Evolutionary conservation across 306 rosid species (phyloP).

Genomic region (Rosa persica): DNA sequence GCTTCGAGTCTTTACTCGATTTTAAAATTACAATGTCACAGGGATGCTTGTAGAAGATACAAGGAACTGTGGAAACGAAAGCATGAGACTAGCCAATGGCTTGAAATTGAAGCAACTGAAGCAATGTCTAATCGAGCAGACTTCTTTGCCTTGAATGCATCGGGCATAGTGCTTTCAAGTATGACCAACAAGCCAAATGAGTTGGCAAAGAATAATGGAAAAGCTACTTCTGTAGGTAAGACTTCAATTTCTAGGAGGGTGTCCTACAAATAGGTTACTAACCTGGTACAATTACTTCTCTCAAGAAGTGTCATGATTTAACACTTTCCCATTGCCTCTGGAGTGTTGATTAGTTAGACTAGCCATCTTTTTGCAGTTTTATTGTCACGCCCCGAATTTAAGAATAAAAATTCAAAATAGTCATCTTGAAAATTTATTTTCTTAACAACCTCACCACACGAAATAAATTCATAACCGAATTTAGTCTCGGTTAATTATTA

Average conservation of each 20-base stretch:
- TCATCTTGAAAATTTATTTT: too few relatives aligned
- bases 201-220: constrained; percentile 53
- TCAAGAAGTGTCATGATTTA: background rate
- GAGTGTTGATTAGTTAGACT: constrained; percentile 9
- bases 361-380: background rate
- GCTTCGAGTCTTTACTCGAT: constrained; percentile 12
- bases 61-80: constrained; percentile 89
- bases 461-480: too few relatives aligned
- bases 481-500: too few relatives aligned
- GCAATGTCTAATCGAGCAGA: constrained; percentile 60
- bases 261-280: constrained; percentile 16
- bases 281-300: background rate
- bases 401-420: too few relatives aligned
- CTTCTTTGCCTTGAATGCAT: constrained; percentile 56
- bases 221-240: constrained; percentile 52
- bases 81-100: constrained; percentile 98
- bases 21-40: constrained; percentile 34
- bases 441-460: too few relatives aligned
- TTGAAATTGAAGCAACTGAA: constrained; percentile 88
- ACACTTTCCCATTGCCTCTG: background rate
- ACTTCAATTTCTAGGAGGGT: background rate
- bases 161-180: constrained; percentile 67
- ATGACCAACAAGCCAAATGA: constrained; percentile 49
- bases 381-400: too few relatives aligned
- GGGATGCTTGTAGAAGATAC: constrained; percentile 79